Conservation (phyloP, 2,329 filamentous ascomycete genomes). For the Penicillium aurantiogriseum region DNA sequence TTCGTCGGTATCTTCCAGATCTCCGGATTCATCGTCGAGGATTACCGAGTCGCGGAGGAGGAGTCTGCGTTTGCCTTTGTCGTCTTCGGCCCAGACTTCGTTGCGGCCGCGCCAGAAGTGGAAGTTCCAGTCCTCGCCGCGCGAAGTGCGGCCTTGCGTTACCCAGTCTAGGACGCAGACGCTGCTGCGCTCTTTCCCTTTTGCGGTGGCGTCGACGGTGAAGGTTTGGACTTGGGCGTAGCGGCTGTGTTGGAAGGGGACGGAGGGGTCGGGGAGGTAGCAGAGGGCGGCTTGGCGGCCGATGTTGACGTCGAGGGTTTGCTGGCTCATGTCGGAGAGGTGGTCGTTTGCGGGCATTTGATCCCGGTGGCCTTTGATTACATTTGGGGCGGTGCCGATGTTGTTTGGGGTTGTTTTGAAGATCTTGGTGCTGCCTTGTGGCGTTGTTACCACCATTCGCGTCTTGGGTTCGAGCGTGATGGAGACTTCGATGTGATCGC, state of each 20-base stretch:
- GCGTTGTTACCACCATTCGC: slow-evolving; percentile 61
- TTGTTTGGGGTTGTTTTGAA: slow-evolving; percentile 67
- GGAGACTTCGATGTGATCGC: slow-evolving; percentile 74
- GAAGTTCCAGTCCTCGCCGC: slow-evolving; percentile 87
- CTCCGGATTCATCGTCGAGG: slow-evolving; percentile 56
- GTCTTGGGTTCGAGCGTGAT: slow-evolving; percentile 65
- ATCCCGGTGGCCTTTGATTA: slow-evolving; percentile 28
- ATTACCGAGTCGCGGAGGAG: slow-evolving; percentile 83
- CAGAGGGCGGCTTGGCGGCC: slow-evolving; percentile 53
- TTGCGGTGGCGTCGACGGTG: slow-evolving; percentile 50
- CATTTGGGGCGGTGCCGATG: slow-evolving; percentile 17
- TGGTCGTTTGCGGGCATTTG: slow-evolving; percentile 41
- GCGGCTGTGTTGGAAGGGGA: slow-evolving; percentile 79
- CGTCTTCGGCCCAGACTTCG: slow-evolving; percentile 59
- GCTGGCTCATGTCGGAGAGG: slow-evolving; percentile 44
- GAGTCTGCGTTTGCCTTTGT: slow-evolving; percentile 54
- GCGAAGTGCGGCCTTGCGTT: slow-evolving; percentile 77
- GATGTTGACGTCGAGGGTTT: slow-evolving; percentile 51
- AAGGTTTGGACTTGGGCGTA: slow-evolving; percentile 86
- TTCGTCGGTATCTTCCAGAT: slow-evolving; percentile 13
- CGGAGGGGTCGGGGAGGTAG: slow-evolving; percentile 84
- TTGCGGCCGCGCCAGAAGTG: slow-evolving; percentile 77
- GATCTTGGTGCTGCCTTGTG: slow-evolving; percentile 86
- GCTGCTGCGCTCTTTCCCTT: slow-evolving; percentile 46
- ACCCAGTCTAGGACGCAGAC: slow-evolving; percentile 93